phyloP scores from a whole-genome alignment of 495 filamentous ascomycete species.

The Neohortaea acidophila region DNA sequence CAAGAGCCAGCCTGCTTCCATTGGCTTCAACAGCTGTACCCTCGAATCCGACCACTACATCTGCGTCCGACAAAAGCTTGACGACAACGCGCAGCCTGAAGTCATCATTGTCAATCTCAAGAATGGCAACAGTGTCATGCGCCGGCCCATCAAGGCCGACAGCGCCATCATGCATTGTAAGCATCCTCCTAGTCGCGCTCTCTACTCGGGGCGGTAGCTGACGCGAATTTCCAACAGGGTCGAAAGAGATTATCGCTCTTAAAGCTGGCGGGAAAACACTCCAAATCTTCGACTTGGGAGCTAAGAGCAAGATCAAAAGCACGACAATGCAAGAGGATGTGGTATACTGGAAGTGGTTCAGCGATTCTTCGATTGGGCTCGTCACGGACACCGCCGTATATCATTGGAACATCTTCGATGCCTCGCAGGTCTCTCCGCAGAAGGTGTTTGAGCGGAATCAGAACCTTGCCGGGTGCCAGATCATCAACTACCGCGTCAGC shows the following conservation, averaged over 20 bases:
- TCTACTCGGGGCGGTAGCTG: neutral
- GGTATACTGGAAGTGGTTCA: conserved; percentile 98
- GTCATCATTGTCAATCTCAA: conserved; percentile 96
- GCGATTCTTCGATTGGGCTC: conserved; percentile 67
- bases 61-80: conserved; percentile 84
- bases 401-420: conserved; percentile 92
- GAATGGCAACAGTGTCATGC: conserved; percentile 81
- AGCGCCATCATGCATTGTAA: conserved; percentile 97
- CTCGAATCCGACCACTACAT: conserved; percentile 92
- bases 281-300: conserved; percentile 88
- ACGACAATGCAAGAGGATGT: conserved; percentile 93
- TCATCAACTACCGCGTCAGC: conserved; percentile 98
- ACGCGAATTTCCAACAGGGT: conserved; percentile 25
- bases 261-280: conserved; percentile 83
- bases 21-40: conserved; percentile 96
- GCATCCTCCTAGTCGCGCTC: neutral
- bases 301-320: conserved; percentile 87
- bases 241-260: conserved; percentile 84
- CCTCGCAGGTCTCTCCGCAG: conserved; percentile 56
- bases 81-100: conserved; percentile 65
- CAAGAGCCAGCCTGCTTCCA: conserved; percentile 47
- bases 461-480: conserved; percentile 85
- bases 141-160: conserved; percentile 94
- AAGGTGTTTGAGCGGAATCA: conserved; percentile 87
- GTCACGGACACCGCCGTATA: conserved; percentile 82